These are phyloP conservation scores for Termitomyces bulborhizus DNA, from an alignment of 768 basidiomycete genomes.

Conservation along the genomic window DNA sequence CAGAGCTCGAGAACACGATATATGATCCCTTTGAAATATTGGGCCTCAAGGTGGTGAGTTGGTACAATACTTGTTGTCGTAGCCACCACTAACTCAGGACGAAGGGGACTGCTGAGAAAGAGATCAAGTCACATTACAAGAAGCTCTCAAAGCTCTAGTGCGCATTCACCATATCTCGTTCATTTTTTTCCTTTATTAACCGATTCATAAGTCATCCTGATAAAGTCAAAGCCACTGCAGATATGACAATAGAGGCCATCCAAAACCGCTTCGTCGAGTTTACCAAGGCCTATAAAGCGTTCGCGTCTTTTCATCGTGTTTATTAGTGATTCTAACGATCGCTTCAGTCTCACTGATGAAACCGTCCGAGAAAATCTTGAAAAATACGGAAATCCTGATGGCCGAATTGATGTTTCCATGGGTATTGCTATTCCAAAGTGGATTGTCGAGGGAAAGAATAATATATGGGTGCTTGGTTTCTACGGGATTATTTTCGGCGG, in stretches of 20 bases:
- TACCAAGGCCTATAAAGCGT: conserved; percentile 98
- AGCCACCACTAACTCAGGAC: neutral
- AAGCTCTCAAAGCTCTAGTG: conserved; percentile 87
- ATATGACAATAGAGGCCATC: conserved; percentile 83
- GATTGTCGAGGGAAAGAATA: conserved; percentile 91
- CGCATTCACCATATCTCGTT: conserved; percentile 2
- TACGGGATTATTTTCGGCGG: conserved; percentile 90
- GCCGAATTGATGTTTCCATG: conserved; percentile 89
- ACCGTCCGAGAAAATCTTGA: conserved; percentile 87
- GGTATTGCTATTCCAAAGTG: conserved; percentile 93
- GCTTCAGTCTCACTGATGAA: conserved; percentile 78
- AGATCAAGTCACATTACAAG: conserved; percentile 95
- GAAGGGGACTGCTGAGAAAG: conserved; percentile 72
- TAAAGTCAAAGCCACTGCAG: conserved; percentile 79
- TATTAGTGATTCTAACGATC: neutral
- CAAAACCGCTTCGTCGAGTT: conserved; percentile 85
- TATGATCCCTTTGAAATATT: conserved; percentile 96
- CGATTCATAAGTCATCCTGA: conserved; percentile 76
- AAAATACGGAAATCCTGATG: conserved; percentile 91
- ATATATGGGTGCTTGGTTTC: conserved; percentile 80
- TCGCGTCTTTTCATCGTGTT: conserved; percentile 19
- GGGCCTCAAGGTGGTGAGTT: conserved; percentile 62
- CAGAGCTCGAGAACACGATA: conserved; percentile 57
- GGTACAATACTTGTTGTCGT: neutral
- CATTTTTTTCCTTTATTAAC: neutral